Percentiles rank a stretch among this genome's conserved stretches.
Conservation (phyloP, 2,329 filamentous ascomycete genomes). For the Sporothrix humicola region DNA sequence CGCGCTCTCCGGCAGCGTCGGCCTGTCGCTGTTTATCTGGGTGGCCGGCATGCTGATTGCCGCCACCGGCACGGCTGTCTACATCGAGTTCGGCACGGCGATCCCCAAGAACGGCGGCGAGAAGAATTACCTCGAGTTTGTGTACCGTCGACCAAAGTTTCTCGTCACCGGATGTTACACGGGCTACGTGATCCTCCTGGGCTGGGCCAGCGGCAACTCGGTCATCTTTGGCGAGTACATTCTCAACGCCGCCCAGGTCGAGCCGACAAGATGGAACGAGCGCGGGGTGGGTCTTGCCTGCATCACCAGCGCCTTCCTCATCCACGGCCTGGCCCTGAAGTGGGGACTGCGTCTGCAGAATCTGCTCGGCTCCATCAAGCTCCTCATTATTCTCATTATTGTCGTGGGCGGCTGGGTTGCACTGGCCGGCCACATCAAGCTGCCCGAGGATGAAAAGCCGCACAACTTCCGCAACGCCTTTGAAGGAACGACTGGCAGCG, state of each 20-base stretch:
- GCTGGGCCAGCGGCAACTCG: conserved; percentile 70
- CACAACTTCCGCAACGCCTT: conserved; percentile 69
- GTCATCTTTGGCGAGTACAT: conserved; percentile 75
- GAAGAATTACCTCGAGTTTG: conserved; percentile 71
- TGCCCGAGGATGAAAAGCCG: conserved; percentile 47
- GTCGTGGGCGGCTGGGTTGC: conserved; percentile 67
- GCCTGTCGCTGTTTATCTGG: conserved; percentile 68
- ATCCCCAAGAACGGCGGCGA: conserved; percentile 69
- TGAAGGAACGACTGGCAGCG: conserved; percentile 67
- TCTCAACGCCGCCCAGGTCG: conserved; percentile 66
- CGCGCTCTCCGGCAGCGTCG: conserved; percentile 63
- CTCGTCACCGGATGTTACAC: conserved; percentile 66
- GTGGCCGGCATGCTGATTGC: conserved; percentile 66
- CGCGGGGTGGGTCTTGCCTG: conserved; percentile 69
- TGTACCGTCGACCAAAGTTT: conserved; percentile 65
- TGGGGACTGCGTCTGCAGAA: conserved; percentile 73
- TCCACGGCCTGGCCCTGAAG: conserved; percentile 67
- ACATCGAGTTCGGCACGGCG: conserved; percentile 69
- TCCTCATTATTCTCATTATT: conserved; percentile 69
- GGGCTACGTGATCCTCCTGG: conserved; percentile 66
- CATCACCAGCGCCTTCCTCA: conserved; percentile 67
- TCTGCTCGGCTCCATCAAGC: conserved; percentile 67
- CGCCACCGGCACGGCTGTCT: conserved; percentile 66
- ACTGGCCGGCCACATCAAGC: conserved; percentile 64
- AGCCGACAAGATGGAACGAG: conserved; percentile 70